Percentiles rank a stretch among this genome's conserved stretches.
Evolutionary conservation across 148 eudicot genomes (phyloP).

Genomic region (Arbutus unedo): DNA sequence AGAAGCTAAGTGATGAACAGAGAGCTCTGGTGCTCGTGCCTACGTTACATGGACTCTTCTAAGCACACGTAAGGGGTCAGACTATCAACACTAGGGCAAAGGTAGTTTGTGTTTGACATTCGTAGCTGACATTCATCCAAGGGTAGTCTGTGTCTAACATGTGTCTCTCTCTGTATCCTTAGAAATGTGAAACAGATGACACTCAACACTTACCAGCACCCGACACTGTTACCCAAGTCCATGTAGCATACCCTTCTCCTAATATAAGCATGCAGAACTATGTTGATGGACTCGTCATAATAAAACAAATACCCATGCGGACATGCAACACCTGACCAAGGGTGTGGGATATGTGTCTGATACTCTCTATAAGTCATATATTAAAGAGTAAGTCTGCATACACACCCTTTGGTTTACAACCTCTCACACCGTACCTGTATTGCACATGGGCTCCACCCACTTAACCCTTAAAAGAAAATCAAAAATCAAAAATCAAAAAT

Average conservation of each 20-base stretch:
- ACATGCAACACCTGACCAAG: neutral
- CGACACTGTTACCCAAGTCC: neutral
- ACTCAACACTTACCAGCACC: neutral
- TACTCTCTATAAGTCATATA: neutral
- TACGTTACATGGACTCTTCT: neutral
- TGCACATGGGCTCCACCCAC: too few relatives aligned
- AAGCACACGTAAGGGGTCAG: neutral
- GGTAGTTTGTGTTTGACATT: neutral
- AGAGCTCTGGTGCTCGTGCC: conserved; percentile 6
- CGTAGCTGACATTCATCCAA: neutral
- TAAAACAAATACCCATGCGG: neutral
- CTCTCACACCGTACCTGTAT: too few relatives aligned
- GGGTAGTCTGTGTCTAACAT: neutral
- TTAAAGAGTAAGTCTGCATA: too few relatives aligned
- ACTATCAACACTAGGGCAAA: neutral
- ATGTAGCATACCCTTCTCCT: neutral
- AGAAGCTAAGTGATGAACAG: conserved; percentile 5
- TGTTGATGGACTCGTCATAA: neutral
- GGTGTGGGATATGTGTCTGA: neutral
- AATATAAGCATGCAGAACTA: neutral
- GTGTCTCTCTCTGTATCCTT: neutral
- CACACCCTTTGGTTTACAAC: too few relatives aligned
- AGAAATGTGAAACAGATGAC: neutral
- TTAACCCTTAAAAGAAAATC: too few relatives aligned
- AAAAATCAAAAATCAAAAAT: too few relatives aligned